Evolutionary conservation across 305 asterid species (phyloP).

Genomic region (Nicotiana rustica): DNA sequence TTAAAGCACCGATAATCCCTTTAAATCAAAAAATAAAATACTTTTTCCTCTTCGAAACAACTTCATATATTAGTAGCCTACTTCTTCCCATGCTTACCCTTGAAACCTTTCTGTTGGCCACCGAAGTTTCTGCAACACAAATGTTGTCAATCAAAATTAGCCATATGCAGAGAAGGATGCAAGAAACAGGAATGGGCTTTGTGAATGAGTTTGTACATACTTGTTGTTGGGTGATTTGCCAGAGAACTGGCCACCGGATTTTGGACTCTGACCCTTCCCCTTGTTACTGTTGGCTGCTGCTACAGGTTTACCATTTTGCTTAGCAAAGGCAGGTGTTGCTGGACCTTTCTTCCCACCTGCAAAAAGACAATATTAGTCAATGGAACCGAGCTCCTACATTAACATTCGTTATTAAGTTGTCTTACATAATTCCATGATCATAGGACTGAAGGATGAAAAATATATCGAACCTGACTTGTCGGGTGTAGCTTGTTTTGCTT

Average conservation of each 20-base stretch:
- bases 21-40: background rate
- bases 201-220: slow-evolving; percentile 21
- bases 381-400: background rate
- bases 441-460: background rate
- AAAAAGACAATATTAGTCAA: background rate
- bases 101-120: slow-evolving; percentile 26
- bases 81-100: slow-evolving; percentile 38
- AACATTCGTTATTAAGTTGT: too few relatives aligned
- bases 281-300: slow-evolving; percentile 26
- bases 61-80: background rate
- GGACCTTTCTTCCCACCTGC: slow-evolving; percentile 36
- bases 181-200: background rate
- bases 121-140: background rate
- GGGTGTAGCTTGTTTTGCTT: slow-evolving; percentile 55
- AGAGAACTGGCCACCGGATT: slow-evolving; percentile 35
- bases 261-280: slow-evolving; percentile 25
- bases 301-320: slow-evolving; percentile 31
- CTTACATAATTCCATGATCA: background rate
- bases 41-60: background rate
- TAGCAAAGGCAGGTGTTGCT: background rate
- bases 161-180: background rate
- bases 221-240: slow-evolving; percentile 33
- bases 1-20: background rate
- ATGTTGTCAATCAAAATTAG: background rate
- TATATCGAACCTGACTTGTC: slow-evolving; percentile 51